Base-by-base conservation (phyloP, 2,329 filamentous ascomycete species). In the Scorias spongiosa region DNA sequence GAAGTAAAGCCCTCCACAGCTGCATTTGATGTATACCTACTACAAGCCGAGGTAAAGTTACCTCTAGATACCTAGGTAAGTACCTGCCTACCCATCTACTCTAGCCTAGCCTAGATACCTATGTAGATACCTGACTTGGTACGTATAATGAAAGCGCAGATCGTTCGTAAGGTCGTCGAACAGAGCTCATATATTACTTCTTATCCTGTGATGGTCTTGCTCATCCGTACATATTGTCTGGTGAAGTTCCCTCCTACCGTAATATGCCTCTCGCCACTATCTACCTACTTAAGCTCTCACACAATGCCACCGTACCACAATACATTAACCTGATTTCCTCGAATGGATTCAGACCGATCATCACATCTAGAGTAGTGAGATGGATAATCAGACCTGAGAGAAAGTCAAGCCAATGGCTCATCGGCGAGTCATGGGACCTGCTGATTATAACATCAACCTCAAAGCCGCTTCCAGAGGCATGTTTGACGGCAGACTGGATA, bases 241-340 rank as follows among this genome's bases (percentile, higher is more conserved):
- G 20, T 26, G 20, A 26, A 26, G 20, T 26, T 26, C 20, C 3
- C 20, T 26, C 3, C 20, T 4, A 7, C 20, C n/a, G 5, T 59
- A 42, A 37, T n/a, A 74, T 74, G 69, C 69, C 69, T 42, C 60
- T 71, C 48, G 68, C 65, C 49, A 67, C 67, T 2, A 51, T 72
- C 40, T 59, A 69, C 50, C 64, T 73, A 45, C 48, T 73, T 40
- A 58, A 64, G 26, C 63, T 74, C 2, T 49, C 55, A 12, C 43
- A 47, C 20, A 50, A 53, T 20, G 51, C 57, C 34, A 51, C 61
- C 5, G 52, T 64, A 15, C 44, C 60, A 2, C 51, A 57, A 26
- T 72, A 69, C 57, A 57, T 71, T 43, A 49, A 57, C 2, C 55
- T 60, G 14, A 59, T 73, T 41, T 51, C 50, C 17, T 53, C 52